A percentile compares a stretch with the other conserved stretches of the same genome.
Conservation (phyloP, 202 grass and related monocot species). For the Miscanthus sacchariflorus region DNA sequence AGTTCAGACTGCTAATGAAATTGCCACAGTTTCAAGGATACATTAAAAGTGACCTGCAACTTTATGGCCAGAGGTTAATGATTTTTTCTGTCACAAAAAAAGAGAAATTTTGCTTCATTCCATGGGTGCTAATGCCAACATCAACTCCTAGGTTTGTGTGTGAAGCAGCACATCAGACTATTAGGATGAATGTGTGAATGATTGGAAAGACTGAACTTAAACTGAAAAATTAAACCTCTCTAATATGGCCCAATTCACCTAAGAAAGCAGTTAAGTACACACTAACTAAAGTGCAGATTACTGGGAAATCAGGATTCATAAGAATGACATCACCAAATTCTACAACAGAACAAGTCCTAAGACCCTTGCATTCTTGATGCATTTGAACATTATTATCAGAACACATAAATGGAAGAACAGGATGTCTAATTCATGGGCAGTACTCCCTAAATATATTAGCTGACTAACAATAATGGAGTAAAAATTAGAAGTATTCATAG, state of each 20-base stretch:
- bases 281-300: not conserved
- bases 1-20: not conserved
- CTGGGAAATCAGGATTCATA: not conserved
- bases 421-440: not conserved
- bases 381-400: conserved; percentile 1
- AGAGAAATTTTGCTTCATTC: not conserved
- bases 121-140: not conserved
- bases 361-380: not conserved
- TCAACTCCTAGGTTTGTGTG: not conserved
- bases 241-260: not conserved
- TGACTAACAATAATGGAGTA: not conserved
- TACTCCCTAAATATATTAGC: not conserved
- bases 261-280: not conserved
- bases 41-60: not conserved
- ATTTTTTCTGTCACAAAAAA: not conserved
- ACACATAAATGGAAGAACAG: not conserved
- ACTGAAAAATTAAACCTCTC: not conserved
- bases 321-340: not conserved
- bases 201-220: conserved; percentile 13
- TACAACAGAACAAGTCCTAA: not conserved
- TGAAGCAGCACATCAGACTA: not conserved
- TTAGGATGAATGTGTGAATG: not conserved
- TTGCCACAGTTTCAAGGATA: not conserved
- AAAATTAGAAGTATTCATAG: not conserved
- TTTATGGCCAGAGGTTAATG: not conserved